Evolutionary conservation across 805 yeast genomes (phyloP).

Genomic region (Candida glaebosa): DNA sequence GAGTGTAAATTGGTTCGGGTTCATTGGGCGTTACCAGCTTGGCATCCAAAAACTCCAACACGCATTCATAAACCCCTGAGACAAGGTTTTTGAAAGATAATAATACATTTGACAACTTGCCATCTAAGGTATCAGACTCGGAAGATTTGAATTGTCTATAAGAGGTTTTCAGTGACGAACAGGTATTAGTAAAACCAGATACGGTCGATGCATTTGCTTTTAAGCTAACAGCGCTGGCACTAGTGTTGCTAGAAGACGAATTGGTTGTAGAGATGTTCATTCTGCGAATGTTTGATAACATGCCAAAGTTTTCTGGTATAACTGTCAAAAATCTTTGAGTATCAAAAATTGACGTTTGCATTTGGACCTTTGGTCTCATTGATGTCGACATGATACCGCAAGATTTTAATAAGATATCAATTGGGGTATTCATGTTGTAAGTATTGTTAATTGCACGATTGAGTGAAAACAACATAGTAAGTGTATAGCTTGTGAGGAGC

Average conservation of each 20-base stretch:
- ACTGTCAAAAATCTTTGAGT: background rate
- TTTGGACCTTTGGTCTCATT: background rate
- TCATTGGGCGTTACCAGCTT: no score
- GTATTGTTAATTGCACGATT: background rate
- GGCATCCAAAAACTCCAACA: background rate
- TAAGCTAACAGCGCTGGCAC: background rate
- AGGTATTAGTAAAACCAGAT: background rate
- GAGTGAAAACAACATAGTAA: background rate
- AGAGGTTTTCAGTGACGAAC: background rate
- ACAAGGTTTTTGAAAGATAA: no score
- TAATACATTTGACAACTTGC: no score
- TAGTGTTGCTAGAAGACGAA: background rate
- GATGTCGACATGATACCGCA: background rate
- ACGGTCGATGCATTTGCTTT: background rate
- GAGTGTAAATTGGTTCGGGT: background rate
- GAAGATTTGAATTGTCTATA: no score
- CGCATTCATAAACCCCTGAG: no score
- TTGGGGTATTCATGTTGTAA: background rate
- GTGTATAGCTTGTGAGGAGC: background rate
- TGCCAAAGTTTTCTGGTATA: no score
- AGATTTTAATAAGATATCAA: background rate
- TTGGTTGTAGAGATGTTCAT: background rate
- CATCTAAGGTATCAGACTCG: no score
- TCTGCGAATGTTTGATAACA: background rate
- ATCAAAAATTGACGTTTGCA: background rate